Conservation (phyloP, 768 basidiomycete species). For the Butyriboletus loyo region DNA sequence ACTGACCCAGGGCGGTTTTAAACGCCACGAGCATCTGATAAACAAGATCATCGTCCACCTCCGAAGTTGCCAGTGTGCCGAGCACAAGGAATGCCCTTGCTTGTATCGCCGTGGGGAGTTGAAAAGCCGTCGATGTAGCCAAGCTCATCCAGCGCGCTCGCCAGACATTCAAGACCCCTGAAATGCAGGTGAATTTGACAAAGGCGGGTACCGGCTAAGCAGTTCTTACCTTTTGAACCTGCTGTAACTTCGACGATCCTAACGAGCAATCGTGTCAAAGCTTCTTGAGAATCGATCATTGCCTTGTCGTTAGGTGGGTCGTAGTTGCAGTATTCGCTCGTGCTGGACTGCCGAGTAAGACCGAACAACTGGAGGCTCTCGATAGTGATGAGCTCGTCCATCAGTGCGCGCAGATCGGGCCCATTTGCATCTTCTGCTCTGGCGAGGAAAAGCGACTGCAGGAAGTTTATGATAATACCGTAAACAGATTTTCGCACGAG, state of each 20-base stretch:
- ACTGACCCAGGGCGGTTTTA: constrained; percentile 62
- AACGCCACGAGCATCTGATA: constrained; percentile 93
- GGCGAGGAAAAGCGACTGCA: constrained; percentile 70
- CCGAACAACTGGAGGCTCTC: constrained; percentile 72
- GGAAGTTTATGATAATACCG: constrained; percentile 75
- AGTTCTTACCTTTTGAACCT: constrained; percentile 60
- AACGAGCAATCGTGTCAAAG: constrained; percentile 59
- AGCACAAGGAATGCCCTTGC: constrained; percentile 83
- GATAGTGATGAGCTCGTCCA: constrained; percentile 56
- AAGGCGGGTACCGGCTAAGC: neutral
- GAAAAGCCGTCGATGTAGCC: constrained; percentile 85
- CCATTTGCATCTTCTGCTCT: constrained; percentile 56
- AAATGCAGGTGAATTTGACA: constrained; percentile 12
- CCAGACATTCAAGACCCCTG: constrained; percentile 84
- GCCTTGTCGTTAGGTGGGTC: constrained; percentile 54
- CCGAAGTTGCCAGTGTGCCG: constrained; percentile 75
- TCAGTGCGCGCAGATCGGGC: constrained; percentile 57
- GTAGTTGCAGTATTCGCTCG: constrained; percentile 63
- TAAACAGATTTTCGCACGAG: constrained; percentile 78
- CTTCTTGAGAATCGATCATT: constrained; percentile 63
- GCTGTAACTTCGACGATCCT: constrained; percentile 63
- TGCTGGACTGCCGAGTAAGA: constrained; percentile 55
- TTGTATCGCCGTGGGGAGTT: constrained; percentile 84
- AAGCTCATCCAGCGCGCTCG: constrained; percentile 91
- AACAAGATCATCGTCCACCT: constrained; percentile 89